phyloP scores from a whole-genome alignment of 208 protist species.

The Acanthamoeba triangularis region DNA sequence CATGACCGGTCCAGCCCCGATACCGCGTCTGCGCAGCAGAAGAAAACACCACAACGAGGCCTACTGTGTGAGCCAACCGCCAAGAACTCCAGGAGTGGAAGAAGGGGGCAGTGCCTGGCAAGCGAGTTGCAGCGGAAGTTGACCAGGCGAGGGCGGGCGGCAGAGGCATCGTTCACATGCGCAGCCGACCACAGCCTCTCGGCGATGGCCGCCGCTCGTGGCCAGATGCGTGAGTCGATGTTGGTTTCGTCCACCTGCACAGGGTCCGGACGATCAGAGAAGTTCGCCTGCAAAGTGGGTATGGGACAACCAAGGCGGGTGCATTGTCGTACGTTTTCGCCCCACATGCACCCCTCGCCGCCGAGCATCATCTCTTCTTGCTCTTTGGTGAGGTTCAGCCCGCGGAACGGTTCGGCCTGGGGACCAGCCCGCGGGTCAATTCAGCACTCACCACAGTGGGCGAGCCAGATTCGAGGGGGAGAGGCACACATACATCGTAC shows the following conservation, averaged over 20 bases:
- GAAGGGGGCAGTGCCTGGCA: background rate
- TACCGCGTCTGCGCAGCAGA: background rate
- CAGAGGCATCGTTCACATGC: background rate
- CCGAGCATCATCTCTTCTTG: conserved; percentile 1
- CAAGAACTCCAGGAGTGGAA: too few relatives aligned
- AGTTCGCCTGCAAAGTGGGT: too few relatives aligned
- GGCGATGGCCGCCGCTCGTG: background rate
- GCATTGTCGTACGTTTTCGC: conserved; percentile 61
- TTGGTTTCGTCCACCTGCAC: conserved; percentile 49
- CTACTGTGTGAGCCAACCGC: too few relatives aligned
- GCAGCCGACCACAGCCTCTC: conserved; percentile 35
- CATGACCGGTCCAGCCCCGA: conserved; percentile 22
- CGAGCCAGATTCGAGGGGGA: too few relatives aligned
- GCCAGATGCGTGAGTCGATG: conserved; percentile 56
- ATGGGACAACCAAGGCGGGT: too few relatives aligned
- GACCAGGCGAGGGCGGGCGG: background rate
- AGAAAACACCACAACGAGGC: too few relatives aligned
- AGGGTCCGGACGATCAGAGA: too few relatives aligned
- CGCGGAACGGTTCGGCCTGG: background rate
- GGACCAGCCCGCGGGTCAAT: too few relatives aligned
- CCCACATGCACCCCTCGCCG: conserved; percentile 64
- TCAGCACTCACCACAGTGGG: too few relatives aligned
- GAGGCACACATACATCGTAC: background rate
- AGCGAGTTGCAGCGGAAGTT: conserved; percentile 67
- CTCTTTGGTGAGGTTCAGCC: background rate